Percentiles rank a stretch among this genome's conserved stretches.
These are phyloP conservation scores for Xylariaceae sp. DNA, from an alignment of 2,329 filamentous ascomycete genomes.

Conservation along the genomic window DNA sequence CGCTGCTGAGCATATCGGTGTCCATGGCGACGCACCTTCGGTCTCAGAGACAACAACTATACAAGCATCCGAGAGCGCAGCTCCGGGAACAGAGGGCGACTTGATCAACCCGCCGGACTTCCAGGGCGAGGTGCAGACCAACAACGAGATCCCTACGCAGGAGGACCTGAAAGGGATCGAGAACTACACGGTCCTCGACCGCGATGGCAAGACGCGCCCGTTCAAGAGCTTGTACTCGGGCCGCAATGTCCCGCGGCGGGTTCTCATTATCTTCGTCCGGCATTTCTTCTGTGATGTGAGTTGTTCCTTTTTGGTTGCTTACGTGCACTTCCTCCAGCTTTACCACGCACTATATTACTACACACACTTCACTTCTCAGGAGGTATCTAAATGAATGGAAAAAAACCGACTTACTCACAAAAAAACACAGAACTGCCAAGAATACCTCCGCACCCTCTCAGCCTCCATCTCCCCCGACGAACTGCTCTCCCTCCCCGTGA, in stretches of 20 bases:
- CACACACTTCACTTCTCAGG: neutral
- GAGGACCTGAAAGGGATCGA: conserved; percentile 50
- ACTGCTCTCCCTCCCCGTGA: conserved; percentile 48
- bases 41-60: neutral
- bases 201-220: conserved; percentile 52
- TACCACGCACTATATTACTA: neutral
- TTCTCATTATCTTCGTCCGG: conserved; percentile 69
- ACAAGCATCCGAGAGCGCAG: neutral
- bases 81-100: conserved; percentile 28
- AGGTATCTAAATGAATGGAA: too few species aligned
- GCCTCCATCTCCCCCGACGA: conserved; percentile 50
- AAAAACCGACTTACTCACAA: conserved; percentile 18
- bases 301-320: conserved; percentile 15
- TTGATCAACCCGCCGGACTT: conserved; percentile 48
- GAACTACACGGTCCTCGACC: conserved; percentile 57
- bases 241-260: conserved; percentile 48
- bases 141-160: conserved; percentile 50
- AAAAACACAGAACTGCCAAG: conserved; percentile 64
- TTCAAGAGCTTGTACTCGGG: conserved; percentile 63
- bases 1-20: too few species aligned
- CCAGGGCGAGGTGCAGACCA: conserved; percentile 51
- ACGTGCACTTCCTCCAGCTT: neutral
- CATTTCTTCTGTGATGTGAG: conserved; percentile 79
- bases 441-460: conserved; percentile 63
- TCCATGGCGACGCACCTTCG: neutral